Evolutionary conservation across 176 grass and related monocot genomes (phyloP).

Genomic region (Thalia dealbata): DNA sequence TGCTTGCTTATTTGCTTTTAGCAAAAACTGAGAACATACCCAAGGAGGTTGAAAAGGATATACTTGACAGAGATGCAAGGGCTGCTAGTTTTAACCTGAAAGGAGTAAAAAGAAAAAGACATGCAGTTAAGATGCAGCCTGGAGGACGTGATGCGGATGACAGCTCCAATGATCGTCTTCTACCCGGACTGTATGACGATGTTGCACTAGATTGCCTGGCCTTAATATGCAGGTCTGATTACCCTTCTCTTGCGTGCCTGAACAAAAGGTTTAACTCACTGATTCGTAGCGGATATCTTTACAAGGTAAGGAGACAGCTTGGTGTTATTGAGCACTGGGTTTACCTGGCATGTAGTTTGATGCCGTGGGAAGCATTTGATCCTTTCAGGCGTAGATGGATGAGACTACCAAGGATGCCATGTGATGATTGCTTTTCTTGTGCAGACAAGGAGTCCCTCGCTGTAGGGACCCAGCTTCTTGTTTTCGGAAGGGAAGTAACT

Average conservation of each 20-base stretch:
- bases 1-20: constrained; percentile 48
- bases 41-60: constrained; percentile 21
- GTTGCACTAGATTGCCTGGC: constrained; percentile 69
- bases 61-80: constrained; percentile 23
- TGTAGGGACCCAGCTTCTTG: constrained; percentile 81
- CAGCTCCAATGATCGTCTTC: constrained; percentile 56
- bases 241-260: constrained; percentile 57
- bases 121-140: constrained; percentile 26
- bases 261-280: constrained; percentile 73
- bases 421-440: constrained; percentile 77
- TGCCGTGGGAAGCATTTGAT: constrained; percentile 90
- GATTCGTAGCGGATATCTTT: constrained; percentile 69
- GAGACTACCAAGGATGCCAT: constrained; percentile 73
- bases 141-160: constrained; percentile 29
- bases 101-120: constrained; percentile 38
- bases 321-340: constrained; percentile 76
- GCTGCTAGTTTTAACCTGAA: constrained; percentile 23
- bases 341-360: constrained; percentile 68
- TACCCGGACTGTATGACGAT: constrained; percentile 77
- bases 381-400: constrained; percentile 67
- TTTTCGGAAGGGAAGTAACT: constrained; percentile 71
- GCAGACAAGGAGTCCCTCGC: constrained; percentile 91
- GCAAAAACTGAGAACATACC: constrained; percentile 43
- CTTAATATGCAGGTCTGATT: constrained; percentile 69
- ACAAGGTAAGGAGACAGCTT: constrained; percentile 59